These are phyloP conservation scores for Amanita pseudoporphyria DNA, from an alignment of 768 basidiomycete genomes.

Conservation along the genomic window DNA sequence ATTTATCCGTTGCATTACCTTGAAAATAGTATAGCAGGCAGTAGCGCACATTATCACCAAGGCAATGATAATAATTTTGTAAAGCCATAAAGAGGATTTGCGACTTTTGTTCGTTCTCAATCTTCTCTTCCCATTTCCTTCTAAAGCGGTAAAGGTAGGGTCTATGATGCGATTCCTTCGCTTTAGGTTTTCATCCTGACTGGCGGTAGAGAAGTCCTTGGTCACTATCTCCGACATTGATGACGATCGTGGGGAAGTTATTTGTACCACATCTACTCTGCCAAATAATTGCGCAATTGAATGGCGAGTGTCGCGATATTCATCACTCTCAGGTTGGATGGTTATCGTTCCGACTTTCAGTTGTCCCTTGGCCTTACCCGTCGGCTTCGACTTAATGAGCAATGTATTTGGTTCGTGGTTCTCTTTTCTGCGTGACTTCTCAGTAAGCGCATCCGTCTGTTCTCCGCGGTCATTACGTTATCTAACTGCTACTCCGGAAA, in stretches of 20 bases:
- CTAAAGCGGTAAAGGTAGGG: background rate
- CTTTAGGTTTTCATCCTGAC: background rate
- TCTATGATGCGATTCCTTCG: background rate
- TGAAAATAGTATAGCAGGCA: background rate
- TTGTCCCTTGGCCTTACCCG: too few species aligned
- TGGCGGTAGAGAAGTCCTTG: background rate
- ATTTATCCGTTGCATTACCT: background rate
- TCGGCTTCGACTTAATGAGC: too few species aligned
- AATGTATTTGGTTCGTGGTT: too few species aligned
- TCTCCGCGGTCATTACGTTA: too few species aligned
- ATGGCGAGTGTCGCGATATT: too few species aligned
- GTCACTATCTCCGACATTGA: background rate
- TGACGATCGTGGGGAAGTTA: background rate
- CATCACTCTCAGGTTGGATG: too few species aligned
- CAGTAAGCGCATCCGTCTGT: too few species aligned
- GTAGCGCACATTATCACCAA: background rate
- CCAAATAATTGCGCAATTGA: too few species aligned
- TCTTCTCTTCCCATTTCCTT: background rate
- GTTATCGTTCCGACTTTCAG: too few species aligned
- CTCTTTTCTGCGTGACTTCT: too few species aligned
- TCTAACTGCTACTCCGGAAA: too few species aligned
- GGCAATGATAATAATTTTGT: background rate
- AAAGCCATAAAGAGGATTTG: background rate
- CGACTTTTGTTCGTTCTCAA: background rate
- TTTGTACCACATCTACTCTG: background rate